Evolutionary conservation across 768 basidiomycete genomes (phyloP).

Genomic region (Xerocomellus chrysenteron): DNA sequence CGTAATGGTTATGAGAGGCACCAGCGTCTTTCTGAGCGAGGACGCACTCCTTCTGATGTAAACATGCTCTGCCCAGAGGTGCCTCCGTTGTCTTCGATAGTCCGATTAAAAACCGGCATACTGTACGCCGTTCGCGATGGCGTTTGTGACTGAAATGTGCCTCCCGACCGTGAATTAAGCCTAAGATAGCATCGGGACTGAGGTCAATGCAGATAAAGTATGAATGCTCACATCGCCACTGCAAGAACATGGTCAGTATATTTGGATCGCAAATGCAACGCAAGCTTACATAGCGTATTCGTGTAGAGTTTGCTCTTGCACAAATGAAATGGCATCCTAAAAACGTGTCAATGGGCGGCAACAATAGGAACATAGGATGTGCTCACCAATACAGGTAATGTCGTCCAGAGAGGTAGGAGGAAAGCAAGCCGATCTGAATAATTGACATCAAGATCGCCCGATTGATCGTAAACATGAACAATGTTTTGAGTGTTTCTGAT

Average conservation of each 20-base stretch:
- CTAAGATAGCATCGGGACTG: background rate
- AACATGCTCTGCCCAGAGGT: background rate
- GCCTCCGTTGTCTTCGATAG: background rate
- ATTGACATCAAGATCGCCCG: slow-evolving; percentile 20
- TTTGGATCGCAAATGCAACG: background rate
- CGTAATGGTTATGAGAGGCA: background rate
- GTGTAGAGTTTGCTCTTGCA: slow-evolving; percentile 26
- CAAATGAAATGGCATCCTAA: slow-evolving; percentile 23
- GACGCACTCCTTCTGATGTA: slow-evolving; percentile 2
- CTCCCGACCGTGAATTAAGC: slow-evolving; percentile 14
- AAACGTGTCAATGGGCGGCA: background rate
- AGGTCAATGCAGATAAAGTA: background rate
- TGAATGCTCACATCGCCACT: slow-evolving; percentile 17
- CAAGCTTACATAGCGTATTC: slow-evolving; percentile 18
- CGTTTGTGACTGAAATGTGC: background rate
- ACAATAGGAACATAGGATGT: background rate
- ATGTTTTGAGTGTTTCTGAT: slow-evolving; percentile 9
- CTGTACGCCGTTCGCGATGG: slow-evolving; percentile 2
- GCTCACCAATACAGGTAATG: slow-evolving; percentile 19
- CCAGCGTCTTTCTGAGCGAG: background rate
- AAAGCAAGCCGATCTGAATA: slow-evolving; percentile 18
- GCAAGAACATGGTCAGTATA: background rate
- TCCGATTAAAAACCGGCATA: slow-evolving; percentile 7
- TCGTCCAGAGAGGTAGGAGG: slow-evolving; percentile 11
- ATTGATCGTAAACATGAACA: slow-evolving; percentile 20